Evolutionary conservation across 352 stramenopile genomes (phyloP), one percentile per base, ranked within the genome.

Genomic region (Globisporangium perplexum): DNA sequence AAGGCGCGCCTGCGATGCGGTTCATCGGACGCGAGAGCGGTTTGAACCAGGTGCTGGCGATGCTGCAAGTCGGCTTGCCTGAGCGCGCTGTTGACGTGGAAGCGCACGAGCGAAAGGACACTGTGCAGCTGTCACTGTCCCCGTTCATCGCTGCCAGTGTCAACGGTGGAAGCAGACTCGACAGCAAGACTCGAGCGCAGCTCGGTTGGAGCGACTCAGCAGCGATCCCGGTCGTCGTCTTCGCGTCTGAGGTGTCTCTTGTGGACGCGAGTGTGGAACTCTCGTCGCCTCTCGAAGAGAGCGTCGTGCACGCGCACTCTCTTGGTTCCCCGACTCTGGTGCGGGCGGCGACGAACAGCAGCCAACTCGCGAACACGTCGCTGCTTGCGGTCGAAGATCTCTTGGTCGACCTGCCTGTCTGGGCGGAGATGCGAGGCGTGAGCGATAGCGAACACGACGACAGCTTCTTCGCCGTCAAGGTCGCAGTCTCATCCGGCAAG

Each of bases 1-100:
- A 64, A 11, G 64, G 51, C 35, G 59, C 59, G 11, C 62, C 51
- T 8, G 30, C 23, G 35, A 57, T 57, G 36, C 56, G 56, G 35
- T 74, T 79, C 26, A 36, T 69, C 1, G 68, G 68, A 0, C 39
- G 36, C 23, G 22, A 23, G 4, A 12, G 39, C 11, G 57, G 56
- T 2, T 39, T 77, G 20, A 63, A 57, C 22, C 47, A 52, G 1
- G 59, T 72, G 17, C 35, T 79, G 10, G 31, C 23, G 11, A 66
- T 54, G 22, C 50, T 79, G 17, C 43, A 58, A 24, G 46, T 63
- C 3, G 43, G 41, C 47, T 18, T 63, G 38, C 26, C 26, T 1
- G 50, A 22, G 11, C 30, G 18, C 23, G 22, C 10, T 43, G 6
- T 18, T 23, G 26, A 4, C 38, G 6, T 31, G 28, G 47, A 47